Evolutionary conservation across 768 basidiomycete species (phyloP).

Genomic region (Boletus rex-veris): DNA sequence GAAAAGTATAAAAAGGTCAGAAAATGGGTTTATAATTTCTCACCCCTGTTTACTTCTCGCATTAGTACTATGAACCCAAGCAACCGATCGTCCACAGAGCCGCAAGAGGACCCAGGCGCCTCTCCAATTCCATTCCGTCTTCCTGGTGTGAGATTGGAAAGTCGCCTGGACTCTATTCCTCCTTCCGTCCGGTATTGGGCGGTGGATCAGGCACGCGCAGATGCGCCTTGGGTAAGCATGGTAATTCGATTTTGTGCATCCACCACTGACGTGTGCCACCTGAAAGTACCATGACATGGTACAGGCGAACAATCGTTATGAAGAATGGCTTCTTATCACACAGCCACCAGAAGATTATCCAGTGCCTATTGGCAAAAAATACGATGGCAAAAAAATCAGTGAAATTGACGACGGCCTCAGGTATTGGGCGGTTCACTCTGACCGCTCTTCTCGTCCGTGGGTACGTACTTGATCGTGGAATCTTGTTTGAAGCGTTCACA

Average conservation of each 20-base stretch:
- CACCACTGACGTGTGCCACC: background rate
- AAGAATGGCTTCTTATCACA: constrained; percentile 12
- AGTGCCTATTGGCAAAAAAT: background rate
- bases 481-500: background rate
- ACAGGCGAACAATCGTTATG: constrained; percentile 10
- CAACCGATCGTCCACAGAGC: background rate
- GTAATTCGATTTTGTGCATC: background rate
- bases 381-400: background rate
- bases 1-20: background rate
- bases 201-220: background rate
- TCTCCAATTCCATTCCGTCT: constrained; percentile 16
- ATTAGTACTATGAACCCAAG: background rate
- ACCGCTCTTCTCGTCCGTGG: background rate
- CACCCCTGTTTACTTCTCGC: background rate
- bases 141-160: constrained; percentile 3
- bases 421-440: constrained; percentile 6
- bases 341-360: constrained; percentile 7
- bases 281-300: constrained; percentile 8
- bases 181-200: constrained; percentile 11
- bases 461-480: constrained; percentile 3
- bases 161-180: constrained; percentile 18
- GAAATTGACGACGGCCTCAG: background rate
- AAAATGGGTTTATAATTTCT: no score
- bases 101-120: constrained; percentile 12
- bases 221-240: constrained; percentile 12